Conservation (phyloP, 2,329 filamentous ascomycete species). For the Cytospora piceae region DNA sequence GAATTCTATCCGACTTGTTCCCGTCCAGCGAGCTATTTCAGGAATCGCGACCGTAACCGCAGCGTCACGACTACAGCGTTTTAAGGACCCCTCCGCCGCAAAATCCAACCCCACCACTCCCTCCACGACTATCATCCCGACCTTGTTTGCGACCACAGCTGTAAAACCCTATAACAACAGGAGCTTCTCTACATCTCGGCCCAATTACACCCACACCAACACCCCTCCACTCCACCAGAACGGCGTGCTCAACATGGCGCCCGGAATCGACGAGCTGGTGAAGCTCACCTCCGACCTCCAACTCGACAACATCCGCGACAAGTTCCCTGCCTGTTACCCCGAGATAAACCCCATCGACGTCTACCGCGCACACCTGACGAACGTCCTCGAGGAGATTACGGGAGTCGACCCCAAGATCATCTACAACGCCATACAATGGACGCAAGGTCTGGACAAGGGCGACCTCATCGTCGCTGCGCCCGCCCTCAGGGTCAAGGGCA, state of each 20-base stretch:
- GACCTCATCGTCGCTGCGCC: slow-evolving; percentile 79
- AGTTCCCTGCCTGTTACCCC: slow-evolving; percentile 64
- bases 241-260: slow-evolving; percentile 34
- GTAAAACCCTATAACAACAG: slow-evolving; percentile 10
- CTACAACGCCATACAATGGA: slow-evolving; percentile 79
- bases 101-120: slow-evolving; percentile 25
- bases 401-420: slow-evolving; percentile 73
- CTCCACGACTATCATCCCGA: background rate
- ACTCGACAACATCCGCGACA: slow-evolving; percentile 42
- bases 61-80: slow-evolving; percentile 7
- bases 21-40: background rate
- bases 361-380: slow-evolving; percentile 76
- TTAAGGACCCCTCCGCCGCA: slow-evolving; percentile 24
- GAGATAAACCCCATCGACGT: slow-evolving; percentile 77
- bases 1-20: background rate
- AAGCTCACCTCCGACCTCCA: slow-evolving; percentile 42
- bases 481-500: slow-evolving; percentile 76
- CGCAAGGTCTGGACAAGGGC: slow-evolving; percentile 77
- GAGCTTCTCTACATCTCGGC: background rate
- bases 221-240: slow-evolving; percentile 23
- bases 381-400: slow-evolving; percentile 68
- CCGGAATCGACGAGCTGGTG: slow-evolving; percentile 40
- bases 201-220: slow-evolving; percentile 17
- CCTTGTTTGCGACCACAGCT: slow-evolving; percentile 20
- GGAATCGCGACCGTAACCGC: background rate